These are phyloP conservation scores for Magnusiomyces clavatus DNA, from an alignment of 1,139 yeast genomes.

Conservation along the genomic window DNA sequence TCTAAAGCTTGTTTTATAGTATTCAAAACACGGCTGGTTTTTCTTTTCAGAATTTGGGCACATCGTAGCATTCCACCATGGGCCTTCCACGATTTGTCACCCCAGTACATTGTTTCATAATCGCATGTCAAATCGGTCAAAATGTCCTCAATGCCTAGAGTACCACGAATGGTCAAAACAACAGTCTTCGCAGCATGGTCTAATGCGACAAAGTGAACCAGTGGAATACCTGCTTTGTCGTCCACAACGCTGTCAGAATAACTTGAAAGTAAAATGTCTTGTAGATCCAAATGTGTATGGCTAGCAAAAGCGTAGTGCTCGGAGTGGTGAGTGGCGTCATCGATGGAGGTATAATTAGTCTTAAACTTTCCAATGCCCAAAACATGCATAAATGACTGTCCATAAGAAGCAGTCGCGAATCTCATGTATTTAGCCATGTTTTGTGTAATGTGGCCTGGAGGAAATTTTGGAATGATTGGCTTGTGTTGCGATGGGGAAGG, in stretches of 20 bases:
- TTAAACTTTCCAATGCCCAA: constrained; percentile 27
- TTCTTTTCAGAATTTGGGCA: constrained; percentile 24
- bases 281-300: constrained; percentile 27
- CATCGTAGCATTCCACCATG: constrained; percentile 33
- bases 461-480: constrained; percentile 15
- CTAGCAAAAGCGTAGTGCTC: constrained; percentile 32
- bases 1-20: constrained; percentile 25
- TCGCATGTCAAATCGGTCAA: constrained; percentile 32
- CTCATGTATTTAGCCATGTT: constrained; percentile 30
- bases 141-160: constrained; percentile 31
- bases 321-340: constrained; percentile 20
- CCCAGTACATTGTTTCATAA: constrained; percentile 28
- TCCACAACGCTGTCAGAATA: constrained; percentile 26
- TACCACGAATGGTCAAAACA: constrained; percentile 32
- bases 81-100: constrained; percentile 25
- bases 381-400: constrained; percentile 32
- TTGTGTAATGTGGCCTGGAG: constrained; percentile 25
- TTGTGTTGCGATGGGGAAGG: background rate
- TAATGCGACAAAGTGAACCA: constrained; percentile 29
- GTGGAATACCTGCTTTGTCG: constrained; percentile 27
- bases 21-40: constrained; percentile 23
- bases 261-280: constrained; percentile 29
- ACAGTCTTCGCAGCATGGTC: constrained; percentile 30
- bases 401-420: constrained; percentile 32
- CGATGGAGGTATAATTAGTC: constrained; percentile 20